Evolutionary conservation across 2,329 filamentous ascomycete genomes (phyloP), one percentile per base, ranked within the genome.

Genomic region (Botrytis sinoallii): DNA sequence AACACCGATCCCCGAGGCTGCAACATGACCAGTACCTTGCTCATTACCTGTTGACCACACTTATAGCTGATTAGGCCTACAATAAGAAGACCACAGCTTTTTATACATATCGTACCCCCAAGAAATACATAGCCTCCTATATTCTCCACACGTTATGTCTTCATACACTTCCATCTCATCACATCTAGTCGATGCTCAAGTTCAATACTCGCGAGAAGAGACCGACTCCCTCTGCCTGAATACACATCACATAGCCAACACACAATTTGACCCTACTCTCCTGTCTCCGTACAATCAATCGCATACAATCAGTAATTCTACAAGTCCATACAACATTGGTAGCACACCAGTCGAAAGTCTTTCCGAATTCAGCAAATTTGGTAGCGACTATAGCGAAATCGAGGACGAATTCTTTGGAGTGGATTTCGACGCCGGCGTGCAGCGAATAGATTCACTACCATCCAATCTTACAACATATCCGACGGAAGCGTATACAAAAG

Each of bases 321-420:
- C 76, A 7, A 81, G 79, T 70, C 79, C 80, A 63, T 78, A 79
- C 66, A 76, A 78, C 67, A 71, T 75, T 55, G 70, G 74, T 29
- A 77, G 76, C 71, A 80, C 78, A 20, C 76, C 78, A 25, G 79
- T 78, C 46, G 80, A 79, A 60, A 79, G 77, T 64, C 52, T 77
- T 42, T 80, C 77, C 35, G 79, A 79, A 16, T 80, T 79, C 60
- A 81, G 78, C 73, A 77, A 75, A 59, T 79, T 79, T 73, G 77
- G 78, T 42, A 80, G 79, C 71, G 79, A 81, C 42, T 76, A 78
- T 72, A 77, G 77, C 69, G 78, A 80, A 12, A 52, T 77, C 40
- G 79, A 79, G 42, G 80, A 82, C 74, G 77, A 77, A 44, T 82
- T 80, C 77, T 79, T 80, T 59, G 80, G 80, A 16, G 80, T 81